These are phyloP conservation scores for Claviceps sp. DNA, from an alignment of 2,329 filamentous ascomycete genomes.

Conservation along the genomic window DNA sequence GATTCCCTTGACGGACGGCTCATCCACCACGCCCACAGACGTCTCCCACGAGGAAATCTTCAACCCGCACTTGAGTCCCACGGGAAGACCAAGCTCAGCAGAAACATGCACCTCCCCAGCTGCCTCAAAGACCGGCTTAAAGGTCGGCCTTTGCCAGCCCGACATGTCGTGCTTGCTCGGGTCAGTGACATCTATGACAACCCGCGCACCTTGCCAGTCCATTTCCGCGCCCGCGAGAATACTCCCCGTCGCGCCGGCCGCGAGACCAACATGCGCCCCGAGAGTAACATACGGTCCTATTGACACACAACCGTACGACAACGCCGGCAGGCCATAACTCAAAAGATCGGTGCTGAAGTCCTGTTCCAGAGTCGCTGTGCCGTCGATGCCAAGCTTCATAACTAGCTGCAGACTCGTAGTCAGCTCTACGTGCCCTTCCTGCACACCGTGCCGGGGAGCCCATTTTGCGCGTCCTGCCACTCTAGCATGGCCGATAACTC, in stretches of 20 bases:
- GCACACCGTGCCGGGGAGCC: constrained; percentile 8
- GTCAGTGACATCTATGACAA: constrained; percentile 13
- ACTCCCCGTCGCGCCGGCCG: constrained; percentile 12
- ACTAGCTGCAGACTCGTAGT: neutral
- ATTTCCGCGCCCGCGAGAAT: constrained; percentile 18
- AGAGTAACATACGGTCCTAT: constrained; percentile 14
- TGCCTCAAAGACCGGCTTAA: constrained; percentile 17
- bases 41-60: constrained; percentile 11
- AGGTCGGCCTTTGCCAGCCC: constrained; percentile 14
- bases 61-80: constrained; percentile 14
- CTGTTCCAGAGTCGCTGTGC: constrained; percentile 11
- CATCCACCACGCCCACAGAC: constrained; percentile 12
- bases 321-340: constrained; percentile 12
- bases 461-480: constrained; percentile 4
- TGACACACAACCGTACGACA: constrained; percentile 14
- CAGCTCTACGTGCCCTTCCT: constrained; percentile 10
- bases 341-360: constrained; percentile 12
- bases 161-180: constrained; percentile 8
- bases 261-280: constrained; percentile 11
- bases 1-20: constrained; percentile 15
- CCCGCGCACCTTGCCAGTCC: constrained; percentile 4
- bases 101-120: constrained; percentile 14
- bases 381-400: constrained; percentile 17
- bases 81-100: constrained; percentile 15
- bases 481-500: constrained; percentile 1